Base-by-base conservation (phyloP, 116 monocot genomes). In the Posidonia oceanica region DNA sequence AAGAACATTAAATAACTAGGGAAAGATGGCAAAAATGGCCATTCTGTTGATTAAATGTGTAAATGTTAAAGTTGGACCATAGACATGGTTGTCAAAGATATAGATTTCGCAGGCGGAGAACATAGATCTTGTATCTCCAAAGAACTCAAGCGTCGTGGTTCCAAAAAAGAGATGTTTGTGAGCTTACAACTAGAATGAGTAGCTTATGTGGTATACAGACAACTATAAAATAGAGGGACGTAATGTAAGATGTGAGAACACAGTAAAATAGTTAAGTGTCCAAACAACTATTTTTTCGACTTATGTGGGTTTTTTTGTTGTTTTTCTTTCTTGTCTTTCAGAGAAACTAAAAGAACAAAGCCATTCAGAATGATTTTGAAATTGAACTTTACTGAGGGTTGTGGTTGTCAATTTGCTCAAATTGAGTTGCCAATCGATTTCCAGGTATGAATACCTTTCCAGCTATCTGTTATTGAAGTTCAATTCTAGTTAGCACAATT, bases 381-480 rank as follows among this genome's bases (percentile, higher is more conserved):
- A 67, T 79, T 99, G 54, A 87, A 93, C 60, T 86, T 99, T 22
- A 81, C 69, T 73, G 93, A 93, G 61, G 93, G 90, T 36, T 99
- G 90, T 75, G 86, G 93, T 63, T 87, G 87, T 62, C 57, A 77
- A 68, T 69, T 36, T 66, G 72, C 82, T 23, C 69, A 61, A 11
- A 74, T 90, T 52, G 83, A 83, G 57, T 87, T 80, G 80, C 79
- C 76, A 29, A 66, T 97, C 61, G 75, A 92, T 81, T 89, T 92
- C 69, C 84, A 77, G 83, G 97, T 91, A 71, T 22, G 55, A 48
- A 48, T 14, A 21, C 17, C 37, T 67, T 44, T 55, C 16, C 58
- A 3, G 1, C 16, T n/a, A 59, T 59, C 8, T 8, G 59, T 16
- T 14, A 59, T n/a, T 59, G 21, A 59, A n/a, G 59, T 6, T n/a